Evolutionary conservation across 1,139 yeast species (phyloP), one percentile per base, ranked within the genome.

Genomic region (Citeromyces hawaiiensis): DNA sequence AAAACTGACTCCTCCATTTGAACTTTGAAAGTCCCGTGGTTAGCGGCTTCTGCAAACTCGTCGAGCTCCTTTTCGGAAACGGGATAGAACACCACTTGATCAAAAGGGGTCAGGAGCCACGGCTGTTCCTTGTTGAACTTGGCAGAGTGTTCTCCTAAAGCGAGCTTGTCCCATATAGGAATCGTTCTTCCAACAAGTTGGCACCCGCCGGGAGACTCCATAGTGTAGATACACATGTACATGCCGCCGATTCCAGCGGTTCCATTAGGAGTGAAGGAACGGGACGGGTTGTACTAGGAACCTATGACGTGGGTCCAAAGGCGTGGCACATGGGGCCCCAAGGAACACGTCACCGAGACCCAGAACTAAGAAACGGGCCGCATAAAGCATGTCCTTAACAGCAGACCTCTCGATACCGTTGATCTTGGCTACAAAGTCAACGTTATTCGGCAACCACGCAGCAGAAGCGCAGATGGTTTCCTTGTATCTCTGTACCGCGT

Each of bases 141-240:
- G 36, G 54, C 53, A 5, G 80, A 67, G 48, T 80, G 86, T 16
- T 66, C 61, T 39, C 91, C 91, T 45, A 91, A 66, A 29, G 85
- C 71, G 52, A 88, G 70, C 63, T 86, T 88, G 59, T 91, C 97
- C 98, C 98, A 91, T 50, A 88, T 88, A 43, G 97, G 97, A 48
- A 91, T 78, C 4, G 98, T 91, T 57, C 97, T 76, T 43, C 97
- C 98, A 46, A 87, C 91, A 52, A 91, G 71, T 64, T 88, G 97
- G 61, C 91, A 91, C 25, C 98, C 98, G 62, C 98, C 98, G 40
- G 98, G 98, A 21, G 96, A 85, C 51, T 88, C 96, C 88, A 88
- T 87, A 36, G 97, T 87, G 61, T 91, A 91, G 50, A 91, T 88
- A 66, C 97, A 88, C 96, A 88, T 87, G 68, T 87, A 91, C 80